phyloP scores from a whole-genome alignment of 2,329 filamentous ascomycete species.

The Daldinia sp. region DNA sequence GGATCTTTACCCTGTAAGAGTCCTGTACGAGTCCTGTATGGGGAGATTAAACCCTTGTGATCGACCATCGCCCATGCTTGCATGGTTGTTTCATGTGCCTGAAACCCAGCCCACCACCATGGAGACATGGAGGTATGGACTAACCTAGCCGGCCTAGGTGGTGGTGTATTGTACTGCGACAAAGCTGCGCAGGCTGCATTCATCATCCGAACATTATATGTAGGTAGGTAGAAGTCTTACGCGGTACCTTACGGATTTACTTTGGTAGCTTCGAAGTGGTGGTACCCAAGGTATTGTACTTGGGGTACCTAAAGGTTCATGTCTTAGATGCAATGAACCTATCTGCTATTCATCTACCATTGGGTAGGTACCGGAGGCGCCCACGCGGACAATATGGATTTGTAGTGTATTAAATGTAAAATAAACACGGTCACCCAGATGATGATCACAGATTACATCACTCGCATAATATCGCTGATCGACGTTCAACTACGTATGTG shows the following conservation, averaged over 20 bases:
- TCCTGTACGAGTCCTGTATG: slow-evolving; percentile 15
- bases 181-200: neutral
- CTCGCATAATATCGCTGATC: slow-evolving; percentile 10
- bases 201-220: slow-evolving; percentile 28
- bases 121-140: slow-evolving; percentile 8
- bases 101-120: slow-evolving; percentile 41
- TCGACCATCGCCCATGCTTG: slow-evolving; percentile 38
- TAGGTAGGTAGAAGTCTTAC: too few relatives aligned
- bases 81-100: slow-evolving; percentile 45
- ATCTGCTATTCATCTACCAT: too few relatives aligned
- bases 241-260: too few relatives aligned
- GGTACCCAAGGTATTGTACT: too few relatives aligned
- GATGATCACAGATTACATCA: neutral
- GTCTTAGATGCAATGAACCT: too few relatives aligned
- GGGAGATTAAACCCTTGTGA: slow-evolving; percentile 39
- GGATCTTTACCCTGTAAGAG: slow-evolving; percentile 32
- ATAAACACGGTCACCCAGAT: neutral
- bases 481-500: slow-evolving; percentile 4
- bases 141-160: too few relatives aligned
- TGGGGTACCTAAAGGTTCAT: too few relatives aligned
- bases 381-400: neutral
- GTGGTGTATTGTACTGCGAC: too few relatives aligned
- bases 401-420: neutral
- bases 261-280: too few relatives aligned
- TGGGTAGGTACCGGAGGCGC: too few relatives aligned